Evolutionary conservation across 208 protist genomes (phyloP).

Genomic region (Acanthamoeba healyi): DNA sequence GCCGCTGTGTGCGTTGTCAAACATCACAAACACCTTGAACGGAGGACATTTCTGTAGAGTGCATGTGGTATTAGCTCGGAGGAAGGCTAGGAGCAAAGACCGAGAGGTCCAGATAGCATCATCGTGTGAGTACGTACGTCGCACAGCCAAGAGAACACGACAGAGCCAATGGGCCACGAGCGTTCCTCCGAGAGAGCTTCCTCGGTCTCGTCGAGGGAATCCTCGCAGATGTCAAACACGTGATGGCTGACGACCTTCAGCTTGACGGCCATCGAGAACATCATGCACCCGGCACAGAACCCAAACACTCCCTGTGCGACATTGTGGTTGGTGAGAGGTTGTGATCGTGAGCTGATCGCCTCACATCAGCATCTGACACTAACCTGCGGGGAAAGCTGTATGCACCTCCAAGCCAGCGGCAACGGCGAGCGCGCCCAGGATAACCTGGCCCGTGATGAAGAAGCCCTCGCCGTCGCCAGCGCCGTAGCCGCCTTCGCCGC

Average conservation of each 20-base stretch:
- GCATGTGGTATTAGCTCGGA: too few relatives aligned
- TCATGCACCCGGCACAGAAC: constrained; percentile 76
- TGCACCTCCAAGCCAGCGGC: constrained; percentile 78
- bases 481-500: not conserved
- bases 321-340: too few relatives aligned
- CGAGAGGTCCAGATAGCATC: too few relatives aligned
- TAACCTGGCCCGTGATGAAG: constrained; percentile 44
- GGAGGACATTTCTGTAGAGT: not conserved
- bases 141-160: not conserved
- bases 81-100: too few relatives aligned
- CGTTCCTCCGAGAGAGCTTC: not conserved
- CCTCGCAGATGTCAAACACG: constrained; percentile 39
- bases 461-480: constrained; percentile 24
- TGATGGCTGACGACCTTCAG: not conserved
- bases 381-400: not conserved
- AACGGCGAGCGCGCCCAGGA: constrained; percentile 42
- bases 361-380: too few relatives aligned
- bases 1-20: not conserved
- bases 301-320: constrained; percentile 40
- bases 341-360: too few relatives aligned
- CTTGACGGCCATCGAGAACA: constrained; percentile 63
- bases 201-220: not conserved
- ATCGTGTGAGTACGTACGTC: too few relatives aligned
- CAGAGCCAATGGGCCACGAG: constrained; percentile 19
- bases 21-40: not conserved